Conservation (phyloP, 2,329 filamentous ascomycete genomes). For the Aureobasidium sp. region DNA sequence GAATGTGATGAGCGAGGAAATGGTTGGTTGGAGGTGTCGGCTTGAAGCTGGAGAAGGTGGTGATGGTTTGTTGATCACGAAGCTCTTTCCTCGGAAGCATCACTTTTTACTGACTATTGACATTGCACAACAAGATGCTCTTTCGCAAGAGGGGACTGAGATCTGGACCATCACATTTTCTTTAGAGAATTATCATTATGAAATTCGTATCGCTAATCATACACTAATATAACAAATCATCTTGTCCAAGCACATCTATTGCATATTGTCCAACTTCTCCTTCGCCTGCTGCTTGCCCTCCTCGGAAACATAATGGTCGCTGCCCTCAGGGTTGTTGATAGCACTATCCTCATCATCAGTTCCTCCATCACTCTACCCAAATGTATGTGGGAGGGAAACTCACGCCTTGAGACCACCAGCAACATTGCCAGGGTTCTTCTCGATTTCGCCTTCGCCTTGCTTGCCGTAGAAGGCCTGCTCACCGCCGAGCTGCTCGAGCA, state of each 20-base stretch:
- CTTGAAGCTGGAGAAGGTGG: neutral
- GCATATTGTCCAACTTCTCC: slow-evolving; percentile 13
- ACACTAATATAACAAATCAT: neutral
- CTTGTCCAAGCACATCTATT: neutral
- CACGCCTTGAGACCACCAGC: slow-evolving; percentile 13
- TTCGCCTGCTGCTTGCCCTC: slow-evolving; percentile 14
- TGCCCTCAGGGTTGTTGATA: neutral
- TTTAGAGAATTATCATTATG: too few relatives aligned
- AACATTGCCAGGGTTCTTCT: slow-evolving; percentile 12
- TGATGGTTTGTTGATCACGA: neutral
- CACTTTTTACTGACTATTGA: neutral
- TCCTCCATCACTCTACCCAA: neutral
- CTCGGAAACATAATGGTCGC: slow-evolving; percentile 4
- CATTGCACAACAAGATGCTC: neutral
- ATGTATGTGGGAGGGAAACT: neutral
- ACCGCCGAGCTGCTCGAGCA: slow-evolving; percentile 25
- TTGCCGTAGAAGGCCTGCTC: slow-evolving; percentile 34
- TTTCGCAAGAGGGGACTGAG: too few relatives aligned
- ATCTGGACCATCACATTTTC: neutral
- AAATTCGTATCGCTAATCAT: neutral
- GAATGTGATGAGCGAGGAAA: neutral
- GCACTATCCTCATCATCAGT: neutral
- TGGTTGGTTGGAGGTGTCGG: neutral
- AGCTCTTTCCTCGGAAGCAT: neutral
- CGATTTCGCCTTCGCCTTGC: slow-evolving; percentile 28